Evolutionary conservation across 208 protist species (phyloP).

Genomic region (Trypanosoma avium): DNA sequence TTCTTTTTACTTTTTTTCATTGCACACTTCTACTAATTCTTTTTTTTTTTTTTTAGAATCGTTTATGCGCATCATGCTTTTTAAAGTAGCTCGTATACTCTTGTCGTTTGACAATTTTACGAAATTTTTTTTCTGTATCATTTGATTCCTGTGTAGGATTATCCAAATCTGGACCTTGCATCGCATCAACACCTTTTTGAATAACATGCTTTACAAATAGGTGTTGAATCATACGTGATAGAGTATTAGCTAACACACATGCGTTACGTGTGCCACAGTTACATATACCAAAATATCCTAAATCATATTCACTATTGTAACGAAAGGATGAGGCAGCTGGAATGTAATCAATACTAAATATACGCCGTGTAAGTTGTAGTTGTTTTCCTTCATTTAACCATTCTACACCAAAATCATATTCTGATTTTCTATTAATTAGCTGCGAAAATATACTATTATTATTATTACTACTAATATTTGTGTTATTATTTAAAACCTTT

Average conservation of each 20-base stretch:
- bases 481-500: constrained; percentile 33
- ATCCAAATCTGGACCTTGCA: constrained; percentile 51
- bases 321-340: constrained; percentile 64
- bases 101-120: constrained; percentile 51
- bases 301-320: constrained; percentile 63
- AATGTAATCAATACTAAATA: constrained; percentile 39
- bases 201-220: constrained; percentile 79
- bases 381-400: constrained; percentile 35
- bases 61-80: constrained; percentile 60
- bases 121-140: constrained; percentile 43
- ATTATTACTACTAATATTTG: no score
- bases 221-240: constrained; percentile 71
- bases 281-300: constrained; percentile 74
- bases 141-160: constrained; percentile 34
- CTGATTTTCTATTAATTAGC: no score
- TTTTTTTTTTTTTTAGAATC: constrained; percentile 30
- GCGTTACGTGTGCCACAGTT: constrained; percentile 64
- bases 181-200: constrained; percentile 46
- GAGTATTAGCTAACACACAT: constrained; percentile 54
- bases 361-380: constrained; percentile 34
- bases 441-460: no score
- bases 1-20: no score
- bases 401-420: constrained; percentile 78
- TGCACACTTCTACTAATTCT: not conserved
- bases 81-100: constrained; percentile 68